phyloP scores from a whole-genome alignment of 208 protist species.

The Trypanosoma melophagium region DNA sequence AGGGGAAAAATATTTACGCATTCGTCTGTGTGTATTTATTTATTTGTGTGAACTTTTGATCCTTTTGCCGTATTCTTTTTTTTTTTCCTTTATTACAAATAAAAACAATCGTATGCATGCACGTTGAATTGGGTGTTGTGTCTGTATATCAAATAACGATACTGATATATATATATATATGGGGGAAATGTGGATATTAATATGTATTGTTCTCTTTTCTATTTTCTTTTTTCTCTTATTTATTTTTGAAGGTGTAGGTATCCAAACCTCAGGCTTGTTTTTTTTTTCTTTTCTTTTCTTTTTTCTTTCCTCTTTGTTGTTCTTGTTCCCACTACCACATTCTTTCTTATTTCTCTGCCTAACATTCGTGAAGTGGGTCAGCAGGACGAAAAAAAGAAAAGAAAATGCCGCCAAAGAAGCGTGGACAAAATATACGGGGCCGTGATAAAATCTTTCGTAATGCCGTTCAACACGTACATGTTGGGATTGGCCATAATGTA shows the following conservation, averaged over 20 bases:
- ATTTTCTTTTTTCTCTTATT: constrained; percentile 15
- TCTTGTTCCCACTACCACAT: neutral
- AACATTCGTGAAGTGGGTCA: no score
- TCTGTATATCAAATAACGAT: no score
- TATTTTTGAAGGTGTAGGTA: neutral
- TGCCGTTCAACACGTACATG: constrained; percentile 86
- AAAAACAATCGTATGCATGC: neutral
- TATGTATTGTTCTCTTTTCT: constrained; percentile 1
- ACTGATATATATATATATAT: neutral
- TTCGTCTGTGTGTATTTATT: neutral
- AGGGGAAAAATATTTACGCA: no score
- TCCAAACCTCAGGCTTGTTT: neutral
- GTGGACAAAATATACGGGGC: constrained; percentile 62
- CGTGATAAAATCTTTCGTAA: constrained; percentile 84
- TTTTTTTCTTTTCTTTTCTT: neutral
- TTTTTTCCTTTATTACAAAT: neutral
- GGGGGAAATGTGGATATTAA: neutral
- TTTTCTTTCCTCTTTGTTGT: neutral
- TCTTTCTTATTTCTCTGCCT: neutral
- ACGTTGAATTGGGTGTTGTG: neutral
- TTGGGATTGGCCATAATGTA: constrained; percentile 82
- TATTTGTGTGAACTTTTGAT: neutral
- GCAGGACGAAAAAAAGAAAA: neutral
- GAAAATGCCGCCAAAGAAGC: constrained; percentile 79
- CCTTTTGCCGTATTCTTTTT: neutral